Evolutionary conservation across 306 rosid species (phyloP).

Genomic region (Glycyrrhiza uralensis): DNA sequence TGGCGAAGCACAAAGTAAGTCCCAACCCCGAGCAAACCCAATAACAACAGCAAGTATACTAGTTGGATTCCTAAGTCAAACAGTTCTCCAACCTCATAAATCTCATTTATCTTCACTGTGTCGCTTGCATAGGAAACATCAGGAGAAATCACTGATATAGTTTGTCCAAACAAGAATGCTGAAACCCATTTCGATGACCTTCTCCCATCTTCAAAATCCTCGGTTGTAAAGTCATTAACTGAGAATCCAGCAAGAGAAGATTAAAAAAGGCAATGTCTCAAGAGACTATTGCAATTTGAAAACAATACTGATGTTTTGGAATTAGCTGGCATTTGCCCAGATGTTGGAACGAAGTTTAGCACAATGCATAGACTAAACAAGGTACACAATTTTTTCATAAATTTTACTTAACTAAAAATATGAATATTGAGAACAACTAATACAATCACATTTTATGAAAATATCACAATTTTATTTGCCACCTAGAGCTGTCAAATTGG

Average conservation of each 20-base stretch:
- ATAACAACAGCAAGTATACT: constrained; percentile 60
- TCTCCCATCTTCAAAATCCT: constrained; percentile 43
- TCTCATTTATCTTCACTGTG: constrained; percentile 43
- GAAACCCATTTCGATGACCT: constrained; percentile 42
- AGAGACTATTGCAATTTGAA: background rate
- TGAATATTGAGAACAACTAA: background rate
- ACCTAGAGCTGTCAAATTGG: background rate
- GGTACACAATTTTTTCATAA: background rate
- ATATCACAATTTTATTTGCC: background rate
- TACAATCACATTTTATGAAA: background rate
- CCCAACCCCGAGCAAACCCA: constrained; percentile 82
- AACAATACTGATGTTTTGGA: constrained; percentile 5
- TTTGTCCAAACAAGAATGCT: constrained; percentile 58
- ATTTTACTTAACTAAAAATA: constrained; percentile 9
- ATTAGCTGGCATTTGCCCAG: background rate
- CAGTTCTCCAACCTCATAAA: constrained; percentile 74
- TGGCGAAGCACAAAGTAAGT: constrained; percentile 87
- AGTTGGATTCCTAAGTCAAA: constrained; percentile 93
- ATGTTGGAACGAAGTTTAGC: constrained; percentile 4
- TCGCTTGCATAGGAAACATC: constrained; percentile 61
- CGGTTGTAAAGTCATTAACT: constrained; percentile 28
- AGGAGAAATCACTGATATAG: constrained; percentile 50
- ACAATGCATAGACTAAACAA: background rate
- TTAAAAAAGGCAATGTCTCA: background rate
- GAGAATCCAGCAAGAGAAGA: constrained; percentile 33